Base-by-base conservation (phyloP, 768 basidiomycete species). In the Auriscalpium vulgare region DNA sequence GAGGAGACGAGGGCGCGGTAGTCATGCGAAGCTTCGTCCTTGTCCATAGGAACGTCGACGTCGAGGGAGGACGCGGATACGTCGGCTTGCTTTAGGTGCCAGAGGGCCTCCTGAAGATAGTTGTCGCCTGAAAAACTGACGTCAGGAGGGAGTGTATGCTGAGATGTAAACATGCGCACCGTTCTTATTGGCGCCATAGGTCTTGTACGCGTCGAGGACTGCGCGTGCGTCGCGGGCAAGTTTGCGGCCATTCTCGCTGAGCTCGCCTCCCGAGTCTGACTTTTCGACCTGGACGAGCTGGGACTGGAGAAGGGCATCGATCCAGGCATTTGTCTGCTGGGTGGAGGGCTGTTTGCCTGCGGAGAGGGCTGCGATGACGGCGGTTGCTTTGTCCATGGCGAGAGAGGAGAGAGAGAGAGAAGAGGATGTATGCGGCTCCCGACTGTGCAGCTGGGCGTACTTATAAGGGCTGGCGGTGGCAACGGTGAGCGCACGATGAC, bases 291-390 rank as follows among this genome's bases (percentile, higher is more conserved):
- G 72, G 8, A 80, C 67, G 56, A 84, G 70, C 10, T 76, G 72
- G 37, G 79, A 73, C 11, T 73, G 64, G 43, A 81, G 78, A 47
- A 81, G 63, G 74, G 76, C 82, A 64, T 85, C 79, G 59, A 85
- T 75, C 63, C 77, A 74, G 0, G 65, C 64, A 57, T 75, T 74
- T 40, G 80, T 60, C 64, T 89, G 87, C 34, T 77, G 67, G 10
- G 85, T 82, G 1, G 75, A 75, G 16, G 87, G 87, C 4, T 87
- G 71, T 65, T 89, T 89, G 19, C 85, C 85, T 16, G 85, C 85
- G 59, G 82, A 77, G 62, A 88, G 68, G 8, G 87, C 87, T 48
- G 84, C 87, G 55, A 84, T 65, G 23, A 87, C 63, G 38, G 83
- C 82, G 16, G 83, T 74, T 49, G 77, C 58, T 71, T 79, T 81